These are phyloP conservation scores for Tylopilus cervinicoccineus DNA, from an alignment of 768 basidiomycete genomes.

Conservation along the genomic window DNA sequence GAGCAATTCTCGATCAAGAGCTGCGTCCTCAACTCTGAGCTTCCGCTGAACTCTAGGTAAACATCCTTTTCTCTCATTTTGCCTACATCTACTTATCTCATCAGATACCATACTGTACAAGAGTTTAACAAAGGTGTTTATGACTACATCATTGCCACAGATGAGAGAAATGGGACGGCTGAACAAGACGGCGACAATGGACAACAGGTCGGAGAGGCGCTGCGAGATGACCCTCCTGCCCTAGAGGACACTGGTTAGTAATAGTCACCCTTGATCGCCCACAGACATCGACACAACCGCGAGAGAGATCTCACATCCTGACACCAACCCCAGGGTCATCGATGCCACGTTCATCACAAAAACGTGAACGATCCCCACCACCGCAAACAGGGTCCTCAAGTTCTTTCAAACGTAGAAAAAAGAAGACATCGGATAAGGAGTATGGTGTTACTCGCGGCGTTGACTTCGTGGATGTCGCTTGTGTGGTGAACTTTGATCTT, in stretches of 20 bases:
- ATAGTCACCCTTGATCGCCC: background rate
- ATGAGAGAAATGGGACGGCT: constrained; percentile 66
- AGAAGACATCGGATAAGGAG: constrained; percentile 59
- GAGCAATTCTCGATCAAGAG: constrained; percentile 97
- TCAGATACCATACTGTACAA: constrained; percentile 92
- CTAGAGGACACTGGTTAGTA: constrained; percentile 31
- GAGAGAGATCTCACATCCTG: constrained; percentile 42
- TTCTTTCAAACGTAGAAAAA: constrained; percentile 49
- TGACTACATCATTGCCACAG: constrained; percentile 97
- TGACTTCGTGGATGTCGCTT: constrained; percentile 95
- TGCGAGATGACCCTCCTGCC: background rate
- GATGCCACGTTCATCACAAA: constrained; percentile 29
- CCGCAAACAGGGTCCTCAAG: constrained; percentile 36
- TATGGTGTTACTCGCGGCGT: constrained; percentile 95
- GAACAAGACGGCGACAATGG: constrained; percentile 51
- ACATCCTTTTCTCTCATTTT: background rate
- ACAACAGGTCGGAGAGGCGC: constrained; percentile 33
- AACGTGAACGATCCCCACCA: constrained; percentile 57
- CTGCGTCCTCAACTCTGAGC: constrained; percentile 93
- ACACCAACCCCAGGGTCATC: constrained; percentile 14
- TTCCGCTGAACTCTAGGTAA: constrained; percentile 90
- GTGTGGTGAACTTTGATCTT: constrained; percentile 98
- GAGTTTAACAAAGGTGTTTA: constrained; percentile 99
- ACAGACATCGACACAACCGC: constrained; percentile 23
- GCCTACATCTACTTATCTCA: constrained; percentile 2